Base-by-base conservation (phyloP, 805 yeast genomes). In the Wickerhamiella musiphila region DNA sequence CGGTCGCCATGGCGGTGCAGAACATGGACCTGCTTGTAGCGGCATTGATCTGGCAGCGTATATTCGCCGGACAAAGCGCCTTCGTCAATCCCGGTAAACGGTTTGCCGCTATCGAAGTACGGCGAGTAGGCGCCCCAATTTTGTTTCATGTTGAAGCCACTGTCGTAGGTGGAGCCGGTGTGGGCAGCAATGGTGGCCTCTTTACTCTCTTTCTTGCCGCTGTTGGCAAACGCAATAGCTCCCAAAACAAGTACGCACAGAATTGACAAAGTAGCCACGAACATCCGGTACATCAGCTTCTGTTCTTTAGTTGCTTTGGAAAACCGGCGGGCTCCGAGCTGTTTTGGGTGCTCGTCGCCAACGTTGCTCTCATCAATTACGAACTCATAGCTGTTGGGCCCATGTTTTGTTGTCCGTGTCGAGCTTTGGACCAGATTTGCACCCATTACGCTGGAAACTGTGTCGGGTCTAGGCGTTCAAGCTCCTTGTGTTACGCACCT, bases 1-100 rank as follows among this genome's bases (percentile, higher is more conserved):
- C 93, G 59, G 51, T 78, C 90, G 14, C 86, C 92, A 47, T 81
- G 92, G 46, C 93, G 65, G 42, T 73, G 70, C 32, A 76, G 54
- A 15, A 77, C 53, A 42, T 75, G 82, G 7, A 76, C 79, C 51
- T 77, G 86, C 42, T 68, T 68, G 34, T 73, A 57, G 5, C 52
- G 44, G 51, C 78, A 73, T 28, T 57, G 57, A 6, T 51, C 56
- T 3, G 58, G 53, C 16, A 49, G 38, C 5, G 50, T 47, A 22
- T 42, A 42, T 30, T 39, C 44, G 13, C 52, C 53, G 30, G 35
- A 38, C 19, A 44, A 43, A 4, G 53, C 51, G 7, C 36, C 39
- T n/a, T 38, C 30, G 28, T 45, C 35, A 9, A 55, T 43, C 5
- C 58, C 60, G 7, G 40, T 45, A 39, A 53, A 57, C 10, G 48